Conservation (phyloP, 139 green algal genomes). For the Chlamydomonas sp. region DNA sequence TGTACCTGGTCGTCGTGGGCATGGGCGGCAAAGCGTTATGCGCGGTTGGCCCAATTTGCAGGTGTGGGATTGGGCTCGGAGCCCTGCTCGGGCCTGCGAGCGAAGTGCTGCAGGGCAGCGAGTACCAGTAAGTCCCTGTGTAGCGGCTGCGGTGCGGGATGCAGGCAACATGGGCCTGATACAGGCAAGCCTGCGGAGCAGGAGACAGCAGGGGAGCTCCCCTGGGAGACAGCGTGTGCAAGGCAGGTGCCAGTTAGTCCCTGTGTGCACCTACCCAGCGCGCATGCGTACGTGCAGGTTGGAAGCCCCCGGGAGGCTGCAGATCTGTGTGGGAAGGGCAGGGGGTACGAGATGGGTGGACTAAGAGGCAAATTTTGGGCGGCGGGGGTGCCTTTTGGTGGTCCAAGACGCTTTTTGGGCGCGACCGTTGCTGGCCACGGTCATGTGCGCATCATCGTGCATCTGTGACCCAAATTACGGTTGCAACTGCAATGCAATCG, state of each 20-base stretch:
- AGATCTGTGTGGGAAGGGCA: conserved; percentile 1
- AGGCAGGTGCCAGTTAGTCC: background rate
- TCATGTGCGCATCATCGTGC: no score
- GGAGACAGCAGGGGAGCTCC: background rate
- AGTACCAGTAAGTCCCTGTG: background rate
- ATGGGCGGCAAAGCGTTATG: background rate
- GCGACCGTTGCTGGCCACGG: no score
- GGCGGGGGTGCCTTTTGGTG: no score
- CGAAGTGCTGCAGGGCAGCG: background rate
- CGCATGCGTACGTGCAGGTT: conserved; percentile 36
- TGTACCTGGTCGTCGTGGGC: conserved; percentile 37
- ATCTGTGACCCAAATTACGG: no score
- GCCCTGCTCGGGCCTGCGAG: background rate
- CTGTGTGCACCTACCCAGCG: conserved; percentile 1
- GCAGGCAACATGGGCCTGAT: background rate
- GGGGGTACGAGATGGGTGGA: background rate
- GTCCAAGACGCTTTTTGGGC: no score
- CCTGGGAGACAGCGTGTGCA: background rate
- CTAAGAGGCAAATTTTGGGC: no score
- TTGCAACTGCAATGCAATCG: no score
- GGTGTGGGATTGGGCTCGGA: background rate
- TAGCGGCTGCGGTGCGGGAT: background rate
- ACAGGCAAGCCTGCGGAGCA: background rate
- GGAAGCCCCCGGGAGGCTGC: background rate
- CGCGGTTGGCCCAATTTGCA: background rate